A percentile compares a stretch with the other conserved stretches of the same genome.
These are phyloP conservation scores for Ottelia alismoides DNA, from an alignment of 106 monocot species.

Conservation along the genomic window DNA sequence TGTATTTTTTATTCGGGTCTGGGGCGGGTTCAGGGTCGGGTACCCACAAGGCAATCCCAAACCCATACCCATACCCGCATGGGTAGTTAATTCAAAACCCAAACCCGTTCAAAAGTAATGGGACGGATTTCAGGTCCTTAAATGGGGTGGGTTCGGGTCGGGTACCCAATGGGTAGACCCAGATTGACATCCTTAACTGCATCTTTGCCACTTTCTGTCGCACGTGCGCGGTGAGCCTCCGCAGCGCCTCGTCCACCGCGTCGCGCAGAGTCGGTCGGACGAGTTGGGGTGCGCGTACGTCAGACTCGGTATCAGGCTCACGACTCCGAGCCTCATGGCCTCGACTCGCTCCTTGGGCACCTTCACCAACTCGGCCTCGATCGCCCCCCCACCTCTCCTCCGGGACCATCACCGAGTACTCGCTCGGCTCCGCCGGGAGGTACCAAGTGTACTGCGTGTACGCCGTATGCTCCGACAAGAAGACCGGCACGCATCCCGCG, in stretches of 20 bases:
- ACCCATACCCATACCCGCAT: too few relatives aligned
- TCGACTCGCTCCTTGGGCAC: conserved; percentile 16
- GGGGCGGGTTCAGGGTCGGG: too few relatives aligned
- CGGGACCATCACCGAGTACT: conserved; percentile 40
- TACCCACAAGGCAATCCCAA: too few relatives aligned
- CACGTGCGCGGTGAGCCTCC: conserved; percentile 36
- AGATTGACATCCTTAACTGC: too few relatives aligned
- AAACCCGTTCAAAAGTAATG: too few relatives aligned
- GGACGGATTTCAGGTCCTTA: too few relatives aligned
- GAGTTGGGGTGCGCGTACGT: conserved; percentile 54
- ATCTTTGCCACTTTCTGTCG: too few relatives aligned
- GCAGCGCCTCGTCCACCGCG: conserved; percentile 56
- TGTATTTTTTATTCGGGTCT: too few relatives aligned
- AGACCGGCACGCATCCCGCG: conserved; percentile 58
- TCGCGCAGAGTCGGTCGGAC: conserved; percentile 36
- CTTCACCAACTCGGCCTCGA: conserved; percentile 34
- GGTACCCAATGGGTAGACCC: too few relatives aligned
- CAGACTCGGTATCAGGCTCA: conserved; percentile 39
- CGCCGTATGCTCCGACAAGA: conserved; percentile 56
- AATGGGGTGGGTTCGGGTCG: too few relatives aligned
- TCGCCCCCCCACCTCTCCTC: conserved; percentile 25
- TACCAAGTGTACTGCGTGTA: conserved; percentile 56
- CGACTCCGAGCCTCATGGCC: conserved; percentile 17
- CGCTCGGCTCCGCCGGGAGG: conserved; percentile 10
- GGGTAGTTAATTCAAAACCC: too few relatives aligned